These are phyloP conservation scores for Dittrichia graveolens DNA, from an alignment of 129 eudicot genomes.

Conservation along the genomic window DNA sequence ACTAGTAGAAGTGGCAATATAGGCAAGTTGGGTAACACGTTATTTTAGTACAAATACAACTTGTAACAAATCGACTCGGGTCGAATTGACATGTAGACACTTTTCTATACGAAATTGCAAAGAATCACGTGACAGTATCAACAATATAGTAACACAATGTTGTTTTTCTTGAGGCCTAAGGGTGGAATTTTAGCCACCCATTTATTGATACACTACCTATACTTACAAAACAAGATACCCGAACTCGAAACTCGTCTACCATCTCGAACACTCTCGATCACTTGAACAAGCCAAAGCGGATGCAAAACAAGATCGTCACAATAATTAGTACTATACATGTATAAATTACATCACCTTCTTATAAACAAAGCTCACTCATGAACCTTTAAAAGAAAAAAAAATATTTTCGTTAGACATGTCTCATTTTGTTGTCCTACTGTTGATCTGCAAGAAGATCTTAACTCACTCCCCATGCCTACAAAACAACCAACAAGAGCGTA, in stretches of 20 bases:
- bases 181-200: neutral
- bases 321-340: constrained; percentile 34
- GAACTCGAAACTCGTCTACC: constrained; percentile 5
- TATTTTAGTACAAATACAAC: too few relatives aligned
- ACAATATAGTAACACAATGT: neutral
- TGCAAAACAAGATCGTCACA: neutral
- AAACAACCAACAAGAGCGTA: constrained; percentile 10
- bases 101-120: neutral
- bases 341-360: constrained; percentile 9
- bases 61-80: too few relatives aligned
- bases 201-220: constrained; percentile 24
- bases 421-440: neutral
- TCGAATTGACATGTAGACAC: too few relatives aligned
- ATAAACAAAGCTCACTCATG: constrained; percentile 4
- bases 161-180: constrained; percentile 13
- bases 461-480: constrained; percentile 68
- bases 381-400: neutral
- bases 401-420: neutral
- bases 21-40: too few relatives aligned
- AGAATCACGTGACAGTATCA: constrained; percentile 13
- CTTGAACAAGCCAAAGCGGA: constrained; percentile 7
- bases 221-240: constrained; percentile 24
- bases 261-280: constrained; percentile 16
- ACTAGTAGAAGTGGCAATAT: too few relatives aligned
- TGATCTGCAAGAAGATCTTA: constrained; percentile 28